Conservation (phyloP, 2,329 filamentous ascomycete species). For the Ophiosphaerella narmari region DNA sequence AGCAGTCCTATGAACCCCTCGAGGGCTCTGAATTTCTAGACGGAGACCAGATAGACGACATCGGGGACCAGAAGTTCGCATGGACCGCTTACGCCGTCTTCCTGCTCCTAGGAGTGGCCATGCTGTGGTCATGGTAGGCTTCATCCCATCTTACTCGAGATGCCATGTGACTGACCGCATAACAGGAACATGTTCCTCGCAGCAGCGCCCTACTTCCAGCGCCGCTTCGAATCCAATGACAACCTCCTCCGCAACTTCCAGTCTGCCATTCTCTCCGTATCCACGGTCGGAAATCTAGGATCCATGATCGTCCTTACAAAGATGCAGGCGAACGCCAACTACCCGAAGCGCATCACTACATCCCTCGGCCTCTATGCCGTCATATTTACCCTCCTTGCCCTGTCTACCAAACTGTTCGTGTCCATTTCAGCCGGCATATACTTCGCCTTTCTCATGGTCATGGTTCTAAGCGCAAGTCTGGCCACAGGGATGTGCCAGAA, state of each 20-base stretch:
- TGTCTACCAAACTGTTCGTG: slow-evolving; percentile 75
- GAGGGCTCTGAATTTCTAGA: slow-evolving; percentile 41
- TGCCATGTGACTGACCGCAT: slow-evolving; percentile 10
- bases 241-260: slow-evolving; percentile 85
- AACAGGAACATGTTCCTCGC: slow-evolving; percentile 97
- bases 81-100: slow-evolving; percentile 88
- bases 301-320: slow-evolving; percentile 78
- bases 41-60: slow-evolving; percentile 40
- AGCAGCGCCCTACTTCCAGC: slow-evolving; percentile 89
- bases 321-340: slow-evolving; percentile 80
- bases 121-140: slow-evolving; percentile 94
- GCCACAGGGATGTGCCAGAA: slow-evolving; percentile 90
- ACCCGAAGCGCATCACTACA: slow-evolving; percentile 80
- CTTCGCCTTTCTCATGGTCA: slow-evolving; percentile 78
- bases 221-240: slow-evolving; percentile 72
- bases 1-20: slow-evolving; percentile 45
- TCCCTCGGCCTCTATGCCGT: slow-evolving; percentile 78
- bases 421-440: slow-evolving; percentile 67
- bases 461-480: slow-evolving; percentile 78
- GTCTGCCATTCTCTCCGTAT: slow-evolving; percentile 83
- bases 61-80: slow-evolving; percentile 63
- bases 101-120: slow-evolving; percentile 81
- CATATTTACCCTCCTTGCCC: slow-evolving; percentile 76
- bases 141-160: background rate
- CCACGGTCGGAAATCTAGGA: slow-evolving; percentile 78